These are phyloP conservation scores for Cladosporium sp. DNA, from an alignment of 2,329 filamentous ascomycete species.

Conservation along the genomic window DNA sequence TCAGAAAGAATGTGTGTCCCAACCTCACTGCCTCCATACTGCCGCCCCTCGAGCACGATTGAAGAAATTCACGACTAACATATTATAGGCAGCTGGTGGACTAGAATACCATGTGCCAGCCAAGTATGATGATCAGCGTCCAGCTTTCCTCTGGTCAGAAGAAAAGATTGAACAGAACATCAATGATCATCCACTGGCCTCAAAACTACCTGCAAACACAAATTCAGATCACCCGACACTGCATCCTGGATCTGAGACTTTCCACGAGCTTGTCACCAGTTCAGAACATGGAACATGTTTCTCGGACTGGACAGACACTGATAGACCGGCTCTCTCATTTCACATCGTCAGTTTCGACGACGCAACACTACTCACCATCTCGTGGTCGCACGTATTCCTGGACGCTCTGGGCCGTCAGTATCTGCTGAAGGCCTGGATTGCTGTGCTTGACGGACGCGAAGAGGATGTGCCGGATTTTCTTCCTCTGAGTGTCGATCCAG, in stretches of 20 bases:
- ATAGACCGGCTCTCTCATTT: slow-evolving; percentile 19
- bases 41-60: not conserved
- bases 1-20: slow-evolving; percentile 12
- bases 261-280: slow-evolving; percentile 7
- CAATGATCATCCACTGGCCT: slow-evolving; percentile 13
- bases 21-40: not conserved
- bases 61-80: not conserved
- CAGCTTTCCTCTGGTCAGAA: slow-evolving; percentile 13
- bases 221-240: not conserved
- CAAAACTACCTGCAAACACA: not conserved
- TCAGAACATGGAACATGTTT: slow-evolving; percentile 9
- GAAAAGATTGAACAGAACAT: slow-evolving; percentile 9
- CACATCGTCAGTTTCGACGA: slow-evolving; percentile 22
- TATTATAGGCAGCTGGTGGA: slow-evolving; percentile 8
- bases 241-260: not conserved
- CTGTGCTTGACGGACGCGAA: slow-evolving; percentile 22
- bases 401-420: slow-evolving; percentile 19
- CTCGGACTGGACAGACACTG: slow-evolving; percentile 14
- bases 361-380: slow-evolving; percentile 22
- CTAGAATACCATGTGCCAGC: slow-evolving; percentile 15
- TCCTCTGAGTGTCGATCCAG: slow-evolving; percentile 21
- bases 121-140: slow-evolving; percentile 12
- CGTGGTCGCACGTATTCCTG: slow-evolving; percentile 22
- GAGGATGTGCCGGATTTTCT: slow-evolving; percentile 14
- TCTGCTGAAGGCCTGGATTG: slow-evolving; percentile 21